A percentile compares a stretch with the other conserved stretches of the same genome.
Evolutionary conservation across 129 eudicot genomes (phyloP).

Genomic region (Heracleum sosnowskyi): DNA sequence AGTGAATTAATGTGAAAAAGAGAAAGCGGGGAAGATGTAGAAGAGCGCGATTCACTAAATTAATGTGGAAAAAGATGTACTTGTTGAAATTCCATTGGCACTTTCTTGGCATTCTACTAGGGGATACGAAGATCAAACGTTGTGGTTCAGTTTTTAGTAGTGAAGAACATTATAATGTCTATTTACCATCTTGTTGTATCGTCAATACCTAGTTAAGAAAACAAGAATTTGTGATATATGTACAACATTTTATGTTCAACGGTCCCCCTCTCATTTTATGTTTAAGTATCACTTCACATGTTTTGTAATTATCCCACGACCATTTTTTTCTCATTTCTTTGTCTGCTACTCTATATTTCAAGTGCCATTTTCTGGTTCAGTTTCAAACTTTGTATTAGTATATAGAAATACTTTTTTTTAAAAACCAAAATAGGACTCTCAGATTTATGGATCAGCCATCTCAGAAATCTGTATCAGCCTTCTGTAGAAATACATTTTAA

Average conservation of each 20-base stretch:
- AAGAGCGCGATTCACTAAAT: neutral
- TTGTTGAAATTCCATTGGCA: neutral
- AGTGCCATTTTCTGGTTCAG: neutral
- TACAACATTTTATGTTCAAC: too few species aligned
- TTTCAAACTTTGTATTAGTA: neutral
- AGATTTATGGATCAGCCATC: too few species aligned
- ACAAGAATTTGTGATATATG: too few species aligned
- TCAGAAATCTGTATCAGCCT: too few species aligned
- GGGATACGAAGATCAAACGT: neutral
- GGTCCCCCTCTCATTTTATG: too few species aligned
- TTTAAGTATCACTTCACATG: neutral
- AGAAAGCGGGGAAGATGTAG: too few species aligned
- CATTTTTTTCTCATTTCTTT: neutral
- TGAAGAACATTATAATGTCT: neutral
- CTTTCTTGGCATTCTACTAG: neutral
- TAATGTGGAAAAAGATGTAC: neutral
- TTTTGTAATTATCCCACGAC: neutral
- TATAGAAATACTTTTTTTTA: too few species aligned
- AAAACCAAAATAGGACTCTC: too few species aligned
- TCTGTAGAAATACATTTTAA: too few species aligned
- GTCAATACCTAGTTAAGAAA: too few species aligned
- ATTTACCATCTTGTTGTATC: neutral
- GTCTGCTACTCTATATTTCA: neutral
- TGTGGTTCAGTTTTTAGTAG: neutral
- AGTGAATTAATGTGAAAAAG: neutral